phyloP scores from a whole-genome alignment of 345 rosid genomes.

The Arabidopsis arenosa region DNA sequence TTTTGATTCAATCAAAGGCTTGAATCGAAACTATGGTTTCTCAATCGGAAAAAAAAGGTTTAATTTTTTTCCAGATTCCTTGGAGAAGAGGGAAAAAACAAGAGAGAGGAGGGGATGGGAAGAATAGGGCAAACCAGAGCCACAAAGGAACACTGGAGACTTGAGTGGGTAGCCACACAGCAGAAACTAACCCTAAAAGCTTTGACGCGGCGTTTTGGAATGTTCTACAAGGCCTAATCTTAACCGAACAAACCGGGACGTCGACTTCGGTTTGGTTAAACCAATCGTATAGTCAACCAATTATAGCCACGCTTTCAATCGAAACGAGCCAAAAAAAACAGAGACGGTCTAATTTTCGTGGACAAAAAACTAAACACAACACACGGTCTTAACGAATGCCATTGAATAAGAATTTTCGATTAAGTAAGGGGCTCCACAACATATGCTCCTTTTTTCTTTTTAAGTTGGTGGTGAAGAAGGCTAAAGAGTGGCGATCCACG shows the following conservation, averaged over 20 bases:
- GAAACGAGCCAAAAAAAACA: background rate
- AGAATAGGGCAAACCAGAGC: slow-evolving; percentile 35
- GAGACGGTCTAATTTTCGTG: background rate
- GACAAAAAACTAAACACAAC: too few species aligned
- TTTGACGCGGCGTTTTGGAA: slow-evolving; percentile 31
- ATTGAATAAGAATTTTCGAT: slow-evolving; percentile 3
- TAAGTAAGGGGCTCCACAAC: slow-evolving; percentile 25
- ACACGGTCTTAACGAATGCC: background rate
- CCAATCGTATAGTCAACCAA: background rate
- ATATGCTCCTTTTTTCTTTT: background rate
- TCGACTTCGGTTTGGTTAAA: slow-evolving; percentile 2
- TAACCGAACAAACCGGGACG: slow-evolving; percentile 24
- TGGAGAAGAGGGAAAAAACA: slow-evolving; percentile 39
- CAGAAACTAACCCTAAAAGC: slow-evolving; percentile 20
- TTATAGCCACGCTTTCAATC: background rate
- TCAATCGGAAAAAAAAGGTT: slow-evolving; percentile 5
- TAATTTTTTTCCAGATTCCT: slow-evolving; percentile 43
- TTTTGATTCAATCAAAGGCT: background rate
- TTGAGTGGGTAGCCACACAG: slow-evolving; percentile 42
- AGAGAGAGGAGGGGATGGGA: background rate
- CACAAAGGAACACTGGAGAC: slow-evolving; percentile 40
- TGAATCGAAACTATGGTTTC: slow-evolving; percentile 16
- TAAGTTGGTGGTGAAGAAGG: background rate
- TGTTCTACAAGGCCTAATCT: slow-evolving; percentile 17
- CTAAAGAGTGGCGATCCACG: slow-evolving; percentile 38